Base-by-base conservation (phyloP, 176 grass and related monocot genomes). In the Rhynchospora breviuscula region DNA sequence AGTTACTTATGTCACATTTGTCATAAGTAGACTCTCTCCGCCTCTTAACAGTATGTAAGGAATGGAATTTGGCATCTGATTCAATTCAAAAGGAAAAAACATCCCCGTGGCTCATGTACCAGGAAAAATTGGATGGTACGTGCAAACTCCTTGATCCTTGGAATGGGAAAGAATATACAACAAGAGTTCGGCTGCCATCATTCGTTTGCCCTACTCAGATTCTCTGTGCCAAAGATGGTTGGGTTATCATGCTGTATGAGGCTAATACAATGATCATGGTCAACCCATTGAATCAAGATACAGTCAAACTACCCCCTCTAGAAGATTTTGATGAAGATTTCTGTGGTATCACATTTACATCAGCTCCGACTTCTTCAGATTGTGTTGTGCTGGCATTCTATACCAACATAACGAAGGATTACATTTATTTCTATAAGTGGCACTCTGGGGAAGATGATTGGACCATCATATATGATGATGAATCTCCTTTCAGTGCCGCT, bases 21-120 rank as follows among this genome's bases (percentile, higher is more conserved):
- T 79, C 70, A 2, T 51, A 67, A 26, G 47, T 64, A 11, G 84
- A 86, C 4, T 51, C 51, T 17, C 6, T 64, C 8, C 17, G 40
- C 75, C 14, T 86, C 9, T 54, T 21, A 5, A 0, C 26, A 10
- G 72, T 86, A 6, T 86, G 84, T 52, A 86, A 86, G 57, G 5
- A 6, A 67, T 86, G 84, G 84, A 52, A 45, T 67, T 80, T 44
- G 0, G 45, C 31, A 13, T 52, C 44, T n/a, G 23, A 85, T 46
- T 57, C 58, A 1, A 6, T 52, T n/a, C 35, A 35, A 54, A 63
- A 66, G 2, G 40, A 53, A 49, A 21, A 85, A 47, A 77, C 44
- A 45, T 49, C 10, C 9, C 79, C 22, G 15, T 58, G 40, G 59
- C 21, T 78, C 19, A 35, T 78, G 46, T 78, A 33, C 9, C 74